Evolutionary conservation across 352 stramenopile genomes (phyloP), one percentile per base, ranked within the genome.

Genomic region (Pythium monospermum): DNA sequence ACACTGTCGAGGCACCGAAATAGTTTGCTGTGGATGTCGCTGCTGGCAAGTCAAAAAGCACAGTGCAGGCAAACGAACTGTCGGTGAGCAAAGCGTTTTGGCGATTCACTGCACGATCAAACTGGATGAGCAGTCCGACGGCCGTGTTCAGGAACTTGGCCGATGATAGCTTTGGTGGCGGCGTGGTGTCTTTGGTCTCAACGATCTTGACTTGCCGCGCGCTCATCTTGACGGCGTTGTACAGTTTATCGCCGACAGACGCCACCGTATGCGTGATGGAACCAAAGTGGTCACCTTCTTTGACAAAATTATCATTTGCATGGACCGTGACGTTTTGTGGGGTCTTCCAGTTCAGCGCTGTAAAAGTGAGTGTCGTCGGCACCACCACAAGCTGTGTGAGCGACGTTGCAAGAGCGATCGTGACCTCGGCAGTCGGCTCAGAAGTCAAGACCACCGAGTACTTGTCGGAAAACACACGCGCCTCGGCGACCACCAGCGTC

Each of bases 131-230:
- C 0, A 87, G 22, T 0, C 70, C 69, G 2, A 71, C 63, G 6
- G 61, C 76, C 3, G 71, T 82, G 12, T 77, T 71, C 10, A 79
- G 6, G 51, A 87, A 84, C 49, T 75, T 80, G 5, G 54, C 73
- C 4, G 70, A 68, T 5, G 74, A 42, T 2, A 87, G 55, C 32
- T 76, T 83, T 2, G 76, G 76, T 38, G 76, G 68, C 2, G 76
- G 73, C 16, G 73, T 83, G 15, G 63, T 69, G 25, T 87, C 76
- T 36, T 74, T 81, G 1, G 73, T 84, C 38, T 87, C 73, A 0
- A 82, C 69, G 18, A 87, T 79, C 35, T 63, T 78, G 13, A 87
- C 76, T 27, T 40, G 65, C 11, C 81, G 28, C 10, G 52, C 32
- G 0, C 30, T 26, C 8, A 78, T 59, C 16, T 59, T 53, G 26